Base-by-base conservation (phyloP, 805 yeast species). In the Scheffersomyces stipitis region DNA sequence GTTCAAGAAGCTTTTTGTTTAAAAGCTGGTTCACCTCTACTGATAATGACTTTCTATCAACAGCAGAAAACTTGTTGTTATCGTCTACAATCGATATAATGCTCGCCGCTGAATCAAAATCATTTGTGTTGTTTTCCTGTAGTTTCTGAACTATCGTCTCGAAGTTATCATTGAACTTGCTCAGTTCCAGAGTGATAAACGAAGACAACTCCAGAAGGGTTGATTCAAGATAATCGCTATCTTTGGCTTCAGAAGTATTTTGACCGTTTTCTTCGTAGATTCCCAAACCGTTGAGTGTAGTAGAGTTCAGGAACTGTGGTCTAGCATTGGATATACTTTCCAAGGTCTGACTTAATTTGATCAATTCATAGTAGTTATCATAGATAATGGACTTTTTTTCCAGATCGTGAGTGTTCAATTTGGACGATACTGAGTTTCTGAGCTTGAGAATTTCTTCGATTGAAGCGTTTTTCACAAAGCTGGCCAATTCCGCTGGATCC, bases 321-420 rank as follows among this genome's bases (percentile, higher is more conserved):
- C 31, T 20, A 1, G 42, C 35, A 4, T 33, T 31, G 24, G 39
- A 34, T 4, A 45, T 23, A n/a, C 33, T 40, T 17, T 17, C 48
- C 37, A 83, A 58, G 3, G 81, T 73, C 31, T 80, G 76, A 48
- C 79, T 81, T 40, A 83, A 73, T 49, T 81, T 80, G 51, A 83
- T 81, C 45, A 83, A 62, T 42, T 83, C 90, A 54, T 79, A 81
- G 65, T 83, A 83, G 51, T 83, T 83, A 56, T 83, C 86, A 57
- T 83, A 83, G 8, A 83, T 80, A 28, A 83, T 81, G 18, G 84
- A 76, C 48, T 83, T 83, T 44, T 81, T 81, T 31, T 76, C 79
- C 49, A 78, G 73, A 41, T 78, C 80, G 34, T 74, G 78, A 12
- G 75, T 56, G 40, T 75, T 76, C 38, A 79, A 61, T 34, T 68